Evolutionary conservation across 2,329 filamentous ascomycete genomes (phyloP), one percentile per base, ranked within the genome.

Genomic region (Metarhizium anisopliae): DNA sequence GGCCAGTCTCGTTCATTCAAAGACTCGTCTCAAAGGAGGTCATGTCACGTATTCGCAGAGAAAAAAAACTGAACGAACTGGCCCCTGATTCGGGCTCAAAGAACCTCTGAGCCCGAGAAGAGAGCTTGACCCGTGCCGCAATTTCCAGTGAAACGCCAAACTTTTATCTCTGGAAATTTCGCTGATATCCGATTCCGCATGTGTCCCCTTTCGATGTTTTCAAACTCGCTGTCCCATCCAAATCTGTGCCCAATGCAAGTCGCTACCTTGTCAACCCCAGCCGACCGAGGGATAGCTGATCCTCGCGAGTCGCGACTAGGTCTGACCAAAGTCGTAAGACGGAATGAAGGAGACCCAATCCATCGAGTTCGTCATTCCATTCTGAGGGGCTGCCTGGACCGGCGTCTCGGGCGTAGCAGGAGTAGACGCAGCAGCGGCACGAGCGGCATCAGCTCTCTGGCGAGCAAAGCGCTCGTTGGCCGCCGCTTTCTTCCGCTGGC

Each of bases 391-490:
- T 20, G 42, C 10, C n/a, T 18, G n/a, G 42, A 20, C 42, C 18
- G 8, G 38, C 10, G 38, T 13, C 8, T 20, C 42, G 18, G 42
- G 42, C n/a, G 52, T 35, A 53, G 50, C 42, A 50, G 16, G 55
- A 30, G 51, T 6, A 14, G 30, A 52, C 35, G 18, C n/a, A 2
- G 42, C 42, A 8, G 42, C 42, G 18, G 42, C 42, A 11, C 50
- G 50, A 45, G 42, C 45, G 5, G 53, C 53, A 10, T 50, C 47
- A 11, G 54, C 32, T 29, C 51, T 51, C 40, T 56, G 54, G 13
- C 49, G 56, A 30, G 54, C 51, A 14, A 52, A 47, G 4, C 49
- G 56, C 43, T 53, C 51, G 18, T 58, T 58, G 35, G 55, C 54
- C 20, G 49, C 51, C 11, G 42, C 51, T 30, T 58, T 58, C 54